Evolutionary conservation across 2,329 filamentous ascomycete species (phyloP), one percentile per base, ranked within the genome.

Genomic region (Aureobasidium sp.): DNA sequence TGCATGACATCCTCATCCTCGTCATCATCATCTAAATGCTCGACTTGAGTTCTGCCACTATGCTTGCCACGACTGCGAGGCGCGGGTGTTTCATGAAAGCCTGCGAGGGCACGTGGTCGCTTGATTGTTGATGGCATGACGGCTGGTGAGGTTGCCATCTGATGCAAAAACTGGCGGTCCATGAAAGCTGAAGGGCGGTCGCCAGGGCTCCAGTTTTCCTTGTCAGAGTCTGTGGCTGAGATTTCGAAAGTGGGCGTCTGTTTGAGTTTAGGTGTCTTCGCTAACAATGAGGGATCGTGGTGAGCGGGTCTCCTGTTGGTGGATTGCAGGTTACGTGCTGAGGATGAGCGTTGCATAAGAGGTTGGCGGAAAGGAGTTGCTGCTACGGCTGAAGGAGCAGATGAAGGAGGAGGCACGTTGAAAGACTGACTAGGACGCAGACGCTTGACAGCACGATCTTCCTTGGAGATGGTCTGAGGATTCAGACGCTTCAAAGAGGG

Each of bases 191-290:
- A 60, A 27, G 57, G 57, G 32, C 57, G 57, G 7, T 60, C 57
- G 5, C 55, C 55, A 80, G 87, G 70, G 79, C 84, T 83, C 84
- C 91, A 95, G 71, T 97, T 97, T 77, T 97, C 93, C 76, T 97
- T 97, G 73, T 97, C 93, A 1, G 91, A 96, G 69, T 96, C 92
- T 53, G 85, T 73, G 76, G 84, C 84, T 71, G 68, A 78, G 68
- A 74, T 78, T 74, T 79, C 76, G 27, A 80, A 77, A 41, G 70
- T 71, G n/a, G 65, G 67, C 6, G 68, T 67, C 41, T 70, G 67
- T 64, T 72, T 72, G 41, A 70, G 63, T 57, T 69, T 64, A 27
- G 43, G 62, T 0, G 59, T 59, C 29, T 44, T 62, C 32, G 57
- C 57, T 1, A 60, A 26, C 13, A 60, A 36, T 10, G 29, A n/a